phyloP scores from a whole-genome alignment of 2,329 filamentous ascomycete species.

The Magnaporthiopsis rhizophila region DNA sequence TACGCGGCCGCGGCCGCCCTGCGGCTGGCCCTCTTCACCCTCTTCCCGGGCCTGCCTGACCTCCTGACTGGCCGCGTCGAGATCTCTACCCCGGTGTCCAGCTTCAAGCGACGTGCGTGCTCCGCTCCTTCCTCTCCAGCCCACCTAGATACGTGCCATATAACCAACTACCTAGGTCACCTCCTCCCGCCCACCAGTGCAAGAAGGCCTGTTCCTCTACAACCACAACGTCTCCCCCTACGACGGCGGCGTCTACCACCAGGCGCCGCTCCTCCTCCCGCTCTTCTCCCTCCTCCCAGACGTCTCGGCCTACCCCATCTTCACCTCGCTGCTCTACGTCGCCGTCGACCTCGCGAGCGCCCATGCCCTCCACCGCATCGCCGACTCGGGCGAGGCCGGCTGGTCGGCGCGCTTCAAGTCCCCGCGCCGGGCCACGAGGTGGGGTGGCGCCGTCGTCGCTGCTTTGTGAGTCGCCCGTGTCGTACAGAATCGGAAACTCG shows the following conservation, averaged over 20 bases:
- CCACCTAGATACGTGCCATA: not conserved
- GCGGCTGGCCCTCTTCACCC: conserved; percentile 69
- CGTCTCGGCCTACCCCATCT: conserved; percentile 55
- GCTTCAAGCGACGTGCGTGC: conserved; percentile 85
- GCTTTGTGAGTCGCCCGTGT: conserved; percentile 69
- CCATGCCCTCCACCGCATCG: conserved; percentile 68
- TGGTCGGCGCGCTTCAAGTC: conserved; percentile 73
- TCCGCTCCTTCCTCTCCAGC: not conserved
- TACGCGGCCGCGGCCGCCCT: conserved; percentile 71
- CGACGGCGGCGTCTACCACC: conserved; percentile 76
- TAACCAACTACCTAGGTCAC: no score
- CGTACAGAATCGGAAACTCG: no score
- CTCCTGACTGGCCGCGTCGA: conserved; percentile 87
- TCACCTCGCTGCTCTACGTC: conserved; percentile 75
- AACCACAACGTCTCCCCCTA: conserved; percentile 95
- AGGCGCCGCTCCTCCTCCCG: conserved; percentile 84
- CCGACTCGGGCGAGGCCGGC: conserved; percentile 70
- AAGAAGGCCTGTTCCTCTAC: conserved; percentile 94
- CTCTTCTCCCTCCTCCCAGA: conserved; percentile 84
- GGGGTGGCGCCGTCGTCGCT: conserved; percentile 67
- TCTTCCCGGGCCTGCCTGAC: conserved; percentile 77
- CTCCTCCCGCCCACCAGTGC: conserved; percentile 47
- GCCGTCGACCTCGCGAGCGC: conserved; percentile 75
- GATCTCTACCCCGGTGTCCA: conserved; percentile 92
- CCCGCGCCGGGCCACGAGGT: conserved; percentile 64